Evolutionary conservation across 2,329 filamentous ascomycete genomes (phyloP).

Genomic region (Xylariaceae sp.): DNA sequence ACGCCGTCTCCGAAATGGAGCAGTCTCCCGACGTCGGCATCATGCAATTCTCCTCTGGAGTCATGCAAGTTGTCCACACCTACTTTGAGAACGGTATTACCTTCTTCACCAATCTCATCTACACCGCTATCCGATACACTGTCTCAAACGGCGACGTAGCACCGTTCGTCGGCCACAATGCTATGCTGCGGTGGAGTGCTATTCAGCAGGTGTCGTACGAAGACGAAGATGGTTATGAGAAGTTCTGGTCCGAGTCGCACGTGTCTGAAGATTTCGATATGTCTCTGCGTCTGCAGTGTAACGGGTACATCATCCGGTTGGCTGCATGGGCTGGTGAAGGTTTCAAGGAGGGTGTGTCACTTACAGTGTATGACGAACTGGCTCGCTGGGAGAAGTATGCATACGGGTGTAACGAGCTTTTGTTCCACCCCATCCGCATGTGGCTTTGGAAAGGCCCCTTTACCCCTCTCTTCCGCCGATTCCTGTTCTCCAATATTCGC

Average conservation of each 20-base stretch:
- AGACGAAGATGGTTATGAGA: conserved; percentile 58
- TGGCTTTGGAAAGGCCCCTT: conserved; percentile 64
- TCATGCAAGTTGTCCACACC: conserved; percentile 71
- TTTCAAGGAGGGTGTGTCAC: conserved; percentile 71
- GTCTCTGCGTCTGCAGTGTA: conserved; percentile 66
- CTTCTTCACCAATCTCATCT: conserved; percentile 77
- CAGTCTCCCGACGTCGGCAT: conserved; percentile 67
- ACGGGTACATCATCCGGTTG: conserved; percentile 65
- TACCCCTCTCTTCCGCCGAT: conserved; percentile 61
- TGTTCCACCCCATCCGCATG: conserved; percentile 64
- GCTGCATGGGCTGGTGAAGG: conserved; percentile 66
- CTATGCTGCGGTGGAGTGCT: conserved; percentile 68
- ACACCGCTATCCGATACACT: conserved; percentile 68
- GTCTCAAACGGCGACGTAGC: conserved; percentile 70
- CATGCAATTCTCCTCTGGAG: conserved; percentile 69
- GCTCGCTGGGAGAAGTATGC: conserved; percentile 73
- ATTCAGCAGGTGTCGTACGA: conserved; percentile 57
- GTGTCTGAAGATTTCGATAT: conserved; percentile 80
- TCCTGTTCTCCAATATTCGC: conserved; percentile 59
- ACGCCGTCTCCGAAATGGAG: conserved; percentile 71
- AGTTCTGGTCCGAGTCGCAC: conserved; percentile 73
- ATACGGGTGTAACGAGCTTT: conserved; percentile 68
- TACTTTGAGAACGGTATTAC: conserved; percentile 72
- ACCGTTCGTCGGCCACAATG: conserved; percentile 77
- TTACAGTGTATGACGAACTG: conserved; percentile 71